Base-by-base conservation (phyloP, 1,284 basidiomycete species). In the Anthracocystis walkeri region DNA sequence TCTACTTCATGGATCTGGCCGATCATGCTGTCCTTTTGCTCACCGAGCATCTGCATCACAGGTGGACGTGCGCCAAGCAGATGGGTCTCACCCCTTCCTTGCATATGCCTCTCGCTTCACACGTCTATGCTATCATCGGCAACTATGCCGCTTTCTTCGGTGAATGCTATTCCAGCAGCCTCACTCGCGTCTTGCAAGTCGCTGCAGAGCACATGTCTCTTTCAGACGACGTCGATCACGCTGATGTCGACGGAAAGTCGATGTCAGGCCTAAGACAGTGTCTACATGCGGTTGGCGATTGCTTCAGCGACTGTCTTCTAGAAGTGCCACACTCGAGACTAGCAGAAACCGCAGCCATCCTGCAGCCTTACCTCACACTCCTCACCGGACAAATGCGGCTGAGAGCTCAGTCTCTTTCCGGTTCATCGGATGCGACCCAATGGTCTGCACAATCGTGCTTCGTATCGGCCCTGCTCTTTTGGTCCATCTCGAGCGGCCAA, bases 61-160 rank as follows among this genome's bases (percentile, higher is more conserved):
- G 42, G 14, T 75, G 72, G 72, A 70, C 66, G 11, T 62, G 63
- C 31, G 63, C 63, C 23, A 71, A 65, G 68, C 68, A 65, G 21
- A 58, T 42, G 6, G 21, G 49, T 14, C 4, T 56, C 3, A 25
- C n/a, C 7, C 63, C 68, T 1, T 46, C 58, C 2, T 25, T 57
- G 33, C 49, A 65, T 3, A 61, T 51, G 51, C 46, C 68, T 25
- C 51, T 44, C 45, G 55, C 68, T 27, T 27, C 58, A 1, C 49
- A 71, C 10, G 45, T 48, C 20, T 71, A 65, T 53, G n/a, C 40
- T 3, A 42, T 54, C 25, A 21, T 65, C 16, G 45, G 62, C 49
- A 41, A 29, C 4, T 58, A 65, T n/a, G 55, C 48, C 10, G 35
- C 23, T 12, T 71, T 71, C 6, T 55, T 71, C 1, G 53, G 51